These are phyloP conservation scores for Beauveria rudraprayagi DNA, from an alignment of 2,329 filamentous ascomycete genomes.

Conservation along the genomic window DNA sequence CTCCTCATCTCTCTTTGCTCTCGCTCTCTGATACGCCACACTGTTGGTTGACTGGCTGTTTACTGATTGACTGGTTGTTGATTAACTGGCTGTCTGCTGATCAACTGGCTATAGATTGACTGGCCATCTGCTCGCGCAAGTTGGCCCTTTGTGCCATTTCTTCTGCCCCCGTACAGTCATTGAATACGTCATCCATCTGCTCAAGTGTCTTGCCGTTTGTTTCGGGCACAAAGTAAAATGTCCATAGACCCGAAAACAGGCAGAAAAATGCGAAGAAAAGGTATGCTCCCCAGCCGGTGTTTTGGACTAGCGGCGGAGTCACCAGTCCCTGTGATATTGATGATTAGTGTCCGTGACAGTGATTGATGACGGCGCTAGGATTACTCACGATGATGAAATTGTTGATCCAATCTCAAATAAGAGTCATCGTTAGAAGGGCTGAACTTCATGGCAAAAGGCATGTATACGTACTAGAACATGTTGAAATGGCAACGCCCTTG, in stretches of 20 bases:
- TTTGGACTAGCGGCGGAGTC: constrained; percentile 50
- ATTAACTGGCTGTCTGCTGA: no score
- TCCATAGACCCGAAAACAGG: constrained; percentile 45
- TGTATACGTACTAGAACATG: constrained; percentile 37
- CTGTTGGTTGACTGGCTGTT: no score
- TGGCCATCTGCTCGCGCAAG: not conserved
- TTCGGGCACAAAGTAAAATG: constrained; percentile 48
- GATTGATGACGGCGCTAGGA: constrained; percentile 26
- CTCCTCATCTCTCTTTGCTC: no score
- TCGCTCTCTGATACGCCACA: no score
- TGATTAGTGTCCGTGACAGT: not conserved
- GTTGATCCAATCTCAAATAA: not conserved
- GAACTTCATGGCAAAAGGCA: constrained; percentile 41
- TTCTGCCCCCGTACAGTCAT: constrained; percentile 18
- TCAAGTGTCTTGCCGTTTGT: constrained; percentile 47
- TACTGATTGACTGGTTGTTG: no score
- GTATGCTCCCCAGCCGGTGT: constrained; percentile 42
- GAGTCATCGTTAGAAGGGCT: not conserved
- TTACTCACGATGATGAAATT: not conserved
- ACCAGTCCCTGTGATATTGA: constrained; percentile 33
- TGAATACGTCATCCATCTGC: constrained; percentile 40
- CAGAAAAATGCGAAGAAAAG: constrained; percentile 53
- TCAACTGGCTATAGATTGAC: no score
- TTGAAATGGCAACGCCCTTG: constrained; percentile 54
- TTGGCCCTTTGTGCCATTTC: constrained; percentile 11